Base-by-base conservation (phyloP, 2,329 filamentous ascomycete genomes). In the Macrophomina tecta region DNA sequence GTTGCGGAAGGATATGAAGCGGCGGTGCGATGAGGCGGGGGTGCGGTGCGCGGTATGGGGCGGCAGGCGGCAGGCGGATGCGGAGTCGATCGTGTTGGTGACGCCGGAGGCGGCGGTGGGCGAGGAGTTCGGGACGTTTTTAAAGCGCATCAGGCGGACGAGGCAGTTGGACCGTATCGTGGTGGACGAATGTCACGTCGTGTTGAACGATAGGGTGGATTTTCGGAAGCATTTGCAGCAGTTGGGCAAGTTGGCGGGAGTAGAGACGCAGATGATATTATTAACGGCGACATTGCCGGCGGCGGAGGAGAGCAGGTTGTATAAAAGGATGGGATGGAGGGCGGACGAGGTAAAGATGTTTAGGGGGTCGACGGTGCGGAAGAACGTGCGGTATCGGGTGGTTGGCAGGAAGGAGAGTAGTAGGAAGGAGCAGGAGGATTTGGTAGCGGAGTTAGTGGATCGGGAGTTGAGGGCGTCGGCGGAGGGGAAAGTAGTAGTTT, bases 101-200 rank as follows among this genome's bases (percentile, higher is more conserved):
- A 71, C 68, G 38, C 69, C 67, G 11, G 55, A 71, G 66, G 64
- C 38, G 23, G 70, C 66, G 8, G 62, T 70, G 4, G 58, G 36
- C 48, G 23, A 51, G 28, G 64, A 23, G 32, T 71, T 71, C 34
- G 53, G 51, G 9, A 62, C 23, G 66, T 70, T 68, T 63, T 42
- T 69, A 9, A 64, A 66, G 18, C 34, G 53, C 18, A 46, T 69
- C 12, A 60, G 52, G 34, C 36, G 12, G 16, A 63, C 38, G 45
- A 12, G 48, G 32, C 34, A 46, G 51, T 60, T 70, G 38, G 67
- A 70, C 64, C 52, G 65, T 48, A 55, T 69, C 23, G 51, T 69
- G 8, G 60, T 68, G 11, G 53, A 69, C 42, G 45, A 69, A 38
- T 69, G 34, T 48, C 46, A 69, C 40, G 38, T 62, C 14, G 53